A percentile compares a stretch with the other conserved stretches of the same genome.
Conservation (phyloP, 192 early-diverging fungal genomes). For the Anaeromyces robustus region DNA sequence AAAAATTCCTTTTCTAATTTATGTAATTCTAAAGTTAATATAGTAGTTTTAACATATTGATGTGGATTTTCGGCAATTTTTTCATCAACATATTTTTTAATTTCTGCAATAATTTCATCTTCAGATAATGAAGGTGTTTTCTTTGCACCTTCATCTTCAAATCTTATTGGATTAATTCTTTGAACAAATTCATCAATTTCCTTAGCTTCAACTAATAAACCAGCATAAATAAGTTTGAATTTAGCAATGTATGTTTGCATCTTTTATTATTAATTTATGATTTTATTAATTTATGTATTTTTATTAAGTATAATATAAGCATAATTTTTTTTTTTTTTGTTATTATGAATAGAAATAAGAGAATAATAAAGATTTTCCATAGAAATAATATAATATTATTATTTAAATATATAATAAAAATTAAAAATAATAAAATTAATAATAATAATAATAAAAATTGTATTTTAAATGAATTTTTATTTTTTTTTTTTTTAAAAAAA, state of each 20-base stretch:
- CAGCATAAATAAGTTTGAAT: conserved; percentile 68
- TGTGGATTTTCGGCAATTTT: conserved; percentile 6
- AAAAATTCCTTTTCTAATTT: conserved; percentile 30
- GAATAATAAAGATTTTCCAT: too few relatives aligned
- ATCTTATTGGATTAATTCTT: conserved; percentile 3
- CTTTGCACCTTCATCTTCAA: neutral
- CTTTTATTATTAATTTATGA: neutral
- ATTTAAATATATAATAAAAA: too few relatives aligned
- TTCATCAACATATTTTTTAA: conserved; percentile 12
- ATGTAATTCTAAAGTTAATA: conserved; percentile 23
- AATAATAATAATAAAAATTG: too few relatives aligned
- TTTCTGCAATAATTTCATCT: conserved; percentile 12
- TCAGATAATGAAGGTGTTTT: conserved; percentile 1
- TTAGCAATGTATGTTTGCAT: conserved; percentile 41
- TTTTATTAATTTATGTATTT: neutral
- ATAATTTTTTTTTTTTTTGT: too few relatives aligned
- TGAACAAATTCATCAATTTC: conserved; percentile 52
- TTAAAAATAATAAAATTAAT: too few relatives aligned
- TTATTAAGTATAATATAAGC: too few relatives aligned
- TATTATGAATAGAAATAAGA: too few relatives aligned
- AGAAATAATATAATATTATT: too few relatives aligned
- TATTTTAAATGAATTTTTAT: too few relatives aligned
- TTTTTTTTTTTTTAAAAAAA: too few relatives aligned
- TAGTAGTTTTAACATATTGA: conserved; percentile 14
- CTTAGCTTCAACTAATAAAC: conserved; percentile 69